phyloP scores from a whole-genome alignment of 2,329 filamentous ascomycete species.

The Phialophora expanda region DNA sequence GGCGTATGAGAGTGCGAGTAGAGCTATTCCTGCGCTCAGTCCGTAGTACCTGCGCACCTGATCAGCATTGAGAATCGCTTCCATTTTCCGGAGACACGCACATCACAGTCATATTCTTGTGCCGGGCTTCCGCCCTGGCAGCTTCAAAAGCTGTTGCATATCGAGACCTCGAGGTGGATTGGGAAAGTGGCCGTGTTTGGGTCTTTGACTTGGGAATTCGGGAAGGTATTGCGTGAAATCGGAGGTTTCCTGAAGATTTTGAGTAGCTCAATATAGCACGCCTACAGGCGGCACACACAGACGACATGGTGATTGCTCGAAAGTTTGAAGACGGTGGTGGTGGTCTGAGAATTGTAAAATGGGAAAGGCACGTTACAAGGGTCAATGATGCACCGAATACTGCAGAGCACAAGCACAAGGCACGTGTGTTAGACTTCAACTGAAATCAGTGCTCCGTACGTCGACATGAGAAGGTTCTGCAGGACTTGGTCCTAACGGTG shows the following conservation, averaged over 20 bases:
- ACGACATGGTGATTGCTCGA: neutral
- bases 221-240: neutral
- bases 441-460: neutral
- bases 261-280: neutral
- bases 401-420: neutral
- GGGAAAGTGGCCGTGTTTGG: slow-evolving; percentile 24
- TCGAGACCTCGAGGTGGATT: slow-evolving; percentile 26
- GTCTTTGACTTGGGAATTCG: neutral
- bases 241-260: slow-evolving; percentile 8
- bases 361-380: neutral
- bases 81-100: slow-evolving; percentile 12
- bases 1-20: slow-evolving; percentile 67
- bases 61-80: neutral
- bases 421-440: neutral
- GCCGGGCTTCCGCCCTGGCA: slow-evolving; percentile 32
- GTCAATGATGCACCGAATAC: neutral
- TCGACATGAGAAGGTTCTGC: neutral
- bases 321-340: neutral
- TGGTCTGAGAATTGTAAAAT: neutral
- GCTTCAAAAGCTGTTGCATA: slow-evolving; percentile 32
- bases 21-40: slow-evolving; percentile 66
- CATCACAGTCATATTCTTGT: slow-evolving; percentile 39
- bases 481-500: neutral
- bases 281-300: slow-evolving; percentile 3
- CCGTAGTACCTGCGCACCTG: slow-evolving; percentile 62